phyloP scores from a whole-genome alignment of 2,329 filamentous ascomycete species.

The Nothophaeocryptopus gaeumannii region DNA sequence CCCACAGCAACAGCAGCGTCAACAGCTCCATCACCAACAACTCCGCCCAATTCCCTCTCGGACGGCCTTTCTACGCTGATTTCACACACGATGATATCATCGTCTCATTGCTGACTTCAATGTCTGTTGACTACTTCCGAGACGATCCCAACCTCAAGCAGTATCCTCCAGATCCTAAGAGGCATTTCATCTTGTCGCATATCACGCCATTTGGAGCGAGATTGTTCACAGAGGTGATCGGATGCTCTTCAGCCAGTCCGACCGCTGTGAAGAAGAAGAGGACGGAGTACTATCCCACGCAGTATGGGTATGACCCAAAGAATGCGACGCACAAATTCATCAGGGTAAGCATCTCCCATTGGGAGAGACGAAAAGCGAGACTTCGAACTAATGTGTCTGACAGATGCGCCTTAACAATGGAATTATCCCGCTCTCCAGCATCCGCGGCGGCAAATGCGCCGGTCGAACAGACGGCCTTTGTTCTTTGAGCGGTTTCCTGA shows the following conservation, averaged over 20 bases:
- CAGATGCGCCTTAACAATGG: constrained; percentile 50
- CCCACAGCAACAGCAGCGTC: constrained; percentile 50
- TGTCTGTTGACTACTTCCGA: constrained; percentile 56
- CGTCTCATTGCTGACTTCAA: constrained; percentile 49
- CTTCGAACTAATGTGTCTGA: too few species aligned
- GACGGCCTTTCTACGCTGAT: constrained; percentile 51
- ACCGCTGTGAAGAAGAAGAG: constrained; percentile 39
- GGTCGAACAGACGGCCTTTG: constrained; percentile 48
- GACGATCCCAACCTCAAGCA: constrained; percentile 44
- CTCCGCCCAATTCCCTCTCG: constrained; percentile 46
- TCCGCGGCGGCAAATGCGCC: constrained; percentile 47
- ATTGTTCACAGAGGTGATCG: constrained; percentile 56
- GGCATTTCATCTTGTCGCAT: constrained; percentile 50
- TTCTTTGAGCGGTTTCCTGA: constrained; percentile 42
- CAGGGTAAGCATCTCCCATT: constrained; percentile 26
- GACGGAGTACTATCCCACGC: constrained; percentile 42
- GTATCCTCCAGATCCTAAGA: constrained; percentile 44
- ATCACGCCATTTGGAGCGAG: constrained; percentile 56
- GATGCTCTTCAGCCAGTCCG: constrained; percentile 45
- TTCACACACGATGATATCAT: constrained; percentile 56
- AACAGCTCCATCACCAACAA: constrained; percentile 52
- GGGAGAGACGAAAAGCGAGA: background rate
- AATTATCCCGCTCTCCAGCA: constrained; percentile 48
- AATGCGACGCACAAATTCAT: constrained; percentile 47
- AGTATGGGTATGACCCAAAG: constrained; percentile 47